Conservation (phyloP, 1,139 yeast species). For the Lodderomyces pseudojiufengensis region DNA sequence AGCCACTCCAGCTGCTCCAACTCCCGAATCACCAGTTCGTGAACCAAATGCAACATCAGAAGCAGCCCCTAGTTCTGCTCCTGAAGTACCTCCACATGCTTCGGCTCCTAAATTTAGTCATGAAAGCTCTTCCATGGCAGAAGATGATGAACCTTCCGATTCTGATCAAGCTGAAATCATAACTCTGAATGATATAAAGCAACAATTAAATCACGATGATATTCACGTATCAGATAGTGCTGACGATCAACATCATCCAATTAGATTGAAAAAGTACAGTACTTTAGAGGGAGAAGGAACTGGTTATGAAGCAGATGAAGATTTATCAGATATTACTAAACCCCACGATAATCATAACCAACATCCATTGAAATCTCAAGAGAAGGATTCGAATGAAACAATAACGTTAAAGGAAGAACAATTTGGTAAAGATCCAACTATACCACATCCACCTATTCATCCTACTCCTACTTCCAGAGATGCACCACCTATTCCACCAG, state of each 20-base stretch:
- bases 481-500: conserved; percentile 20
- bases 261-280: conserved; percentile 11
- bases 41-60: conserved; percentile 2
- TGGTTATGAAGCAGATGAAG: conserved; percentile 47
- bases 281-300: conserved; percentile 30
- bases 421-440: conserved; percentile 1
- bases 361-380: background rate
- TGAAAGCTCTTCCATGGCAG: conserved; percentile 29
- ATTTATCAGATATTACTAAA: conserved; percentile 32
- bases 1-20: conserved; percentile 4
- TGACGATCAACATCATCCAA: conserved; percentile 13
- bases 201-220: conserved; percentile 1
- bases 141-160: conserved; percentile 24
- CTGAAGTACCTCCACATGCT: background rate
- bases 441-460: conserved; percentile 15
- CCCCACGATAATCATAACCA: conserved; percentile 1
- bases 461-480: conserved; percentile 10
- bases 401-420: conserved; percentile 1
- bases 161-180: conserved; percentile 13
- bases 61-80: conserved; percentile 5
- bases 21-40: conserved; percentile 5
- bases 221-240: conserved; percentile 19
- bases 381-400: conserved; percentile 9
- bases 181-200: conserved; percentile 7
- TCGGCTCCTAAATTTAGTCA: conserved; percentile 10